phyloP scores from a whole-genome alignment of 2,329 filamentous ascomycete genomes.

The Stagonosporopsis cucurbitacearum region DNA sequence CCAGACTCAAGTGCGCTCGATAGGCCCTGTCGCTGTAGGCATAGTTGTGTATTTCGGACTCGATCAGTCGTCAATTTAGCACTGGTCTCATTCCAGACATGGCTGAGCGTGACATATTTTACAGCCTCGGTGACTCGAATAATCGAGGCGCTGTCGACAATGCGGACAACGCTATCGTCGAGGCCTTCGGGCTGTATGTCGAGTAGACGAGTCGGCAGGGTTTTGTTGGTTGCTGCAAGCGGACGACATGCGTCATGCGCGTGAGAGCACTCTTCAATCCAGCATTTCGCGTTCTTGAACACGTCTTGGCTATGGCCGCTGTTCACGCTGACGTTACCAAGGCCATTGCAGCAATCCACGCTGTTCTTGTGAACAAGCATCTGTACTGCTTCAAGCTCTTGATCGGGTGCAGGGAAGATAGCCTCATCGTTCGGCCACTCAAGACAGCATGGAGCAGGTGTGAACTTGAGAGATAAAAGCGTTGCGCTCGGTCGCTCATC shows the following conservation, averaged over 20 bases:
- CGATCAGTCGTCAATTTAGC: constrained; percentile 28
- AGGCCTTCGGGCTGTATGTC: constrained; percentile 33
- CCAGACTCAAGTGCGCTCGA: constrained; percentile 35
- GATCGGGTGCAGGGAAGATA: constrained; percentile 40
- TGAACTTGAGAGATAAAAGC: constrained; percentile 41
- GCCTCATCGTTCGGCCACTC: constrained; percentile 45
- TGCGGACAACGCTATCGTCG: constrained; percentile 22
- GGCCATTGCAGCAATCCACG: constrained; percentile 25
- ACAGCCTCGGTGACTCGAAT: constrained; percentile 6
- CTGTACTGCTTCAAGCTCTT: constrained; percentile 39
- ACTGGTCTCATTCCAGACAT: constrained; percentile 34
- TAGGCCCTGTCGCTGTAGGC: constrained; percentile 28
- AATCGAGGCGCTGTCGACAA: constrained; percentile 34
- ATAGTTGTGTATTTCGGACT: constrained; percentile 22
- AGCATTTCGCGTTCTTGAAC: constrained; percentile 31
- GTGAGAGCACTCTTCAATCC: constrained; percentile 40
- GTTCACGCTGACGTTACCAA: constrained; percentile 6
- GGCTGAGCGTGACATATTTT: constrained; percentile 41
- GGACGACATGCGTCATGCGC: constrained; percentile 37
- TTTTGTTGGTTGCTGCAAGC: constrained; percentile 6
- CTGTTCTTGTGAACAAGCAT: constrained; percentile 29
- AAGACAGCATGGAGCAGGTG: constrained; percentile 47
- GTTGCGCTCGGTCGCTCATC: constrained; percentile 40
- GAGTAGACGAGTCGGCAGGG: constrained; percentile 43
- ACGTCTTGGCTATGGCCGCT: constrained; percentile 2